Conservation (phyloP, 1,284 basidiomycete species). For the Schizophyllum amplum region DNA sequence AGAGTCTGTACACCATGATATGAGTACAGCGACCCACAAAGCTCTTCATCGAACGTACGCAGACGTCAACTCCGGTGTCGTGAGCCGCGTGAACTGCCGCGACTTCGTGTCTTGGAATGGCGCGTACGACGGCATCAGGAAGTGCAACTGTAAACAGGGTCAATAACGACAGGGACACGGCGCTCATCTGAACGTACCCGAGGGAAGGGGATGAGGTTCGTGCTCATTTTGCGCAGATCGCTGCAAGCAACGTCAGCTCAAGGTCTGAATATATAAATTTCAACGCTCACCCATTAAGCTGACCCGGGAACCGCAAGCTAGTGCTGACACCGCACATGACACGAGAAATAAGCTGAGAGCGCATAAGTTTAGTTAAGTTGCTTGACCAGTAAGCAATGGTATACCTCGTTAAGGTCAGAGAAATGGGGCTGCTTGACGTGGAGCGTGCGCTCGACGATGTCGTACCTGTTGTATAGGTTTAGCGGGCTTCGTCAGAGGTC, state of each 20-base stretch:
- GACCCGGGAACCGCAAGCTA: slow-evolving; percentile 88
- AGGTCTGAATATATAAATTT: neutral
- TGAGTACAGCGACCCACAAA: slow-evolving; percentile 1
- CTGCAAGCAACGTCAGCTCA: slow-evolving; percentile 29
- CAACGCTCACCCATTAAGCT: slow-evolving; percentile 69
- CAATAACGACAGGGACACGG: neutral
- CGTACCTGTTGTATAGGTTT: slow-evolving; percentile 44
- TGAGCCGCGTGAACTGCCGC: slow-evolving; percentile 54
- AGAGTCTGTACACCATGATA: slow-evolving; percentile 41
- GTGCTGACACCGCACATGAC: slow-evolving; percentile 91
- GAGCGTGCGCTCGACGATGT: slow-evolving; percentile 73
- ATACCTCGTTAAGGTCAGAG: slow-evolving; percentile 69
- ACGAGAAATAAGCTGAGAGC: slow-evolving; percentile 59
- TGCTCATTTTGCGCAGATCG: slow-evolving; percentile 86
- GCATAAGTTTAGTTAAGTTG: slow-evolving; percentile 3
- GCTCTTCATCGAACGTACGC: slow-evolving; percentile 34
- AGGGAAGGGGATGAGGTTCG: slow-evolving; percentile 93
- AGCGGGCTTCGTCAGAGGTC: neutral
- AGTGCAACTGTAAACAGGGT: slow-evolving; percentile 47
- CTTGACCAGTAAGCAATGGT: slow-evolving; percentile 21
- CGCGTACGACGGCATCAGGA: slow-evolving; percentile 85
- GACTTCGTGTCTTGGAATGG: slow-evolving; percentile 65
- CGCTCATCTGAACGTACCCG: slow-evolving; percentile 43
- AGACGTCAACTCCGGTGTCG: slow-evolving; percentile 62
- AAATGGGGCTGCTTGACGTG: slow-evolving; percentile 71